These are phyloP conservation scores for Posidonia australis DNA, from an alignment of 106 monocot genomes.

Conservation along the genomic window DNA sequence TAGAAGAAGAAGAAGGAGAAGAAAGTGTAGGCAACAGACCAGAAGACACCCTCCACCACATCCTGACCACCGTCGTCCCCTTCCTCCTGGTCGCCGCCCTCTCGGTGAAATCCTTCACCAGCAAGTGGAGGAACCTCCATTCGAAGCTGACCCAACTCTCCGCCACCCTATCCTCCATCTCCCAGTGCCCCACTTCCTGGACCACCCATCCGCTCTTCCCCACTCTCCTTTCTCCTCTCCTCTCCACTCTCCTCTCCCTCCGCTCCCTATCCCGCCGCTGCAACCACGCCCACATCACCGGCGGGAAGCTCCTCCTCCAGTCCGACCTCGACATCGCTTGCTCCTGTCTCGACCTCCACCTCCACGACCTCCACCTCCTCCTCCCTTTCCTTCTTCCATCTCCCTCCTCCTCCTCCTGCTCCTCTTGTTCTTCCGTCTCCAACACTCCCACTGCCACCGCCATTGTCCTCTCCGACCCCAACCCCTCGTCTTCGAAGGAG, in stretches of 20 bases:
- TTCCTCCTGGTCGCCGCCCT: constrained; percentile 41
- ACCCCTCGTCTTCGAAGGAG: constrained; percentile 30
- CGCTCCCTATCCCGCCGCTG: constrained; percentile 42
- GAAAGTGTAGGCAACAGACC: neutral
- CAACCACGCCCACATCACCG: constrained; percentile 27
- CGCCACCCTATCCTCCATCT: constrained; percentile 33
- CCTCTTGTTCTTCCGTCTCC: neutral
- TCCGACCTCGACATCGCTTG: constrained; percentile 59
- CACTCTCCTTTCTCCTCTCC: constrained; percentile 25
- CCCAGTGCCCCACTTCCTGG: constrained; percentile 2
- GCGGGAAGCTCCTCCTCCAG: constrained; percentile 54
- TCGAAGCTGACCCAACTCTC: constrained; percentile 37
- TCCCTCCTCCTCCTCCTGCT: constrained; percentile 9
- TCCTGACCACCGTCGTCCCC: constrained; percentile 44
- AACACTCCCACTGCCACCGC: constrained; percentile 8
- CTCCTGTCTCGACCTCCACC: constrained; percentile 37
- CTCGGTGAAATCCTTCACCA: constrained; percentile 35
- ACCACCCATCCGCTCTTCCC: constrained; percentile 34
- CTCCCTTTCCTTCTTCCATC: constrained; percentile 28
- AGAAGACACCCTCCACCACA: constrained; percentile 17
- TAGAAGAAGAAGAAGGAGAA: neutral
- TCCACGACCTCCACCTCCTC: constrained; percentile 52
- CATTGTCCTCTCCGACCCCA: constrained; percentile 43
- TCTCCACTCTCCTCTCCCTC: constrained; percentile 28
- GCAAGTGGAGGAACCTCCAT: constrained; percentile 53